Conservation (phyloP, 352 stramenopile genomes). For the Plasmopara viticola region DNA sequence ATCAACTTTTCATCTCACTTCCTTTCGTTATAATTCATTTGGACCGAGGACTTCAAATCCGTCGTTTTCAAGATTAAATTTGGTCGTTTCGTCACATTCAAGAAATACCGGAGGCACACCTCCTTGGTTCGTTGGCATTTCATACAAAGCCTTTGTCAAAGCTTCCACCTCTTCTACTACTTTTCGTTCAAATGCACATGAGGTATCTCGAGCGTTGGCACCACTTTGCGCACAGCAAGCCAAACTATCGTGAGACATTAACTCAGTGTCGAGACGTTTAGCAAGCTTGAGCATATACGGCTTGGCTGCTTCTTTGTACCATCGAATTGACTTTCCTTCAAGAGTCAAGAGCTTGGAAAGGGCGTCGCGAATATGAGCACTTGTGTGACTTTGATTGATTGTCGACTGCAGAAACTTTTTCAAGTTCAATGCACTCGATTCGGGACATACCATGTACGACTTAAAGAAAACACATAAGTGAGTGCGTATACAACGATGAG, state of each 20-base stretch:
- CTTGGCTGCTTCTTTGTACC: slow-evolving; percentile 58
- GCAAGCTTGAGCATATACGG: slow-evolving; percentile 71
- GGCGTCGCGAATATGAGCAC: slow-evolving; percentile 41
- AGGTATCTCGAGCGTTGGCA: slow-evolving; percentile 3
- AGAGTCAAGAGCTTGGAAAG: slow-evolving; percentile 61
- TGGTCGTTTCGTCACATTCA: slow-evolving; percentile 56
- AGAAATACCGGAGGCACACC: slow-evolving; percentile 66
- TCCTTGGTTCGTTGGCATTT: slow-evolving; percentile 67
- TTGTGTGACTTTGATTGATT: slow-evolving; percentile 38
- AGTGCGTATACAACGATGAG: background rate
- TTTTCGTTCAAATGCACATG: slow-evolving; percentile 41
- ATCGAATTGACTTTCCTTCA: slow-evolving; percentile 58
- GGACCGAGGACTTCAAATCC: slow-evolving; percentile 70
- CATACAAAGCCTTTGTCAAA: slow-evolving; percentile 54
- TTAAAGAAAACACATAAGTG: slow-evolving; percentile 12
- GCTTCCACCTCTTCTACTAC: slow-evolving; percentile 43
- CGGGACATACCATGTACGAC: slow-evolving; percentile 49
- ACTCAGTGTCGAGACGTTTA: slow-evolving; percentile 34
- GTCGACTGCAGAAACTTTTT: slow-evolving; percentile 42
- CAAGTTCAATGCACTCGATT: slow-evolving; percentile 31
- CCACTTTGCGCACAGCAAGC: slow-evolving; percentile 34
- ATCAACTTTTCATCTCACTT: background rate
- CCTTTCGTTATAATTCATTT: background rate
- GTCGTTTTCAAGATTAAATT: slow-evolving; percentile 76
- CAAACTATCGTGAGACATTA: slow-evolving; percentile 38